Conservation (phyloP, 345 rosid species). For the Eucalyptus shirleyi region DNA sequence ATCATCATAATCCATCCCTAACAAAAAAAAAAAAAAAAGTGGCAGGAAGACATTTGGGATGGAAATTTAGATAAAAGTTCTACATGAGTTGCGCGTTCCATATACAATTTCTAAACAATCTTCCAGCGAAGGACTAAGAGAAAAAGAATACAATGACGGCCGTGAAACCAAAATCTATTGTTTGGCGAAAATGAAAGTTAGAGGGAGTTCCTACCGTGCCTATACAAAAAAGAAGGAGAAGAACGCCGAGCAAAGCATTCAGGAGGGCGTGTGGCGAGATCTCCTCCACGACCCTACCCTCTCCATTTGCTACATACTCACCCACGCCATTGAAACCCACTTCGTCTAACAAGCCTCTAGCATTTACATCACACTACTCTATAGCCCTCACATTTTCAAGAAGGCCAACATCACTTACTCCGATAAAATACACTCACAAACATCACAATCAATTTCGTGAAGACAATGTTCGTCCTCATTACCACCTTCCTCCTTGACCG, state of each 20-base stretch:
- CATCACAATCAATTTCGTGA: conserved; percentile 55
- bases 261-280: conserved; percentile 59
- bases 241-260: conserved; percentile 17
- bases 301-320: conserved; percentile 41
- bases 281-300: conserved; percentile 42
- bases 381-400: conserved; percentile 58
- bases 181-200: not conserved
- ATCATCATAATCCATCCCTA: not conserved
- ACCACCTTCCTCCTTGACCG: conserved; percentile 41
- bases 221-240: not conserved
- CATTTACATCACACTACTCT: conserved; percentile 60
- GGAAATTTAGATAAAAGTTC: not conserved
- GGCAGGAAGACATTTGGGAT: not conserved
- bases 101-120: no score
- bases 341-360: conserved; percentile 69
- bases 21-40: not conserved
- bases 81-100: not conserved
- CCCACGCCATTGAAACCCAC: conserved; percentile 52
- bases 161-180: not conserved
- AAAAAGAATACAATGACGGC: not conserved
- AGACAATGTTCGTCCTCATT: not conserved
- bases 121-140: no score
- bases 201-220: not conserved
- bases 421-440: conserved; percentile 40
- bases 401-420: conserved; percentile 48